Base-by-base conservation (phyloP, 2,329 filamentous ascomycete genomes). In the Aureobasidium sp. region DNA sequence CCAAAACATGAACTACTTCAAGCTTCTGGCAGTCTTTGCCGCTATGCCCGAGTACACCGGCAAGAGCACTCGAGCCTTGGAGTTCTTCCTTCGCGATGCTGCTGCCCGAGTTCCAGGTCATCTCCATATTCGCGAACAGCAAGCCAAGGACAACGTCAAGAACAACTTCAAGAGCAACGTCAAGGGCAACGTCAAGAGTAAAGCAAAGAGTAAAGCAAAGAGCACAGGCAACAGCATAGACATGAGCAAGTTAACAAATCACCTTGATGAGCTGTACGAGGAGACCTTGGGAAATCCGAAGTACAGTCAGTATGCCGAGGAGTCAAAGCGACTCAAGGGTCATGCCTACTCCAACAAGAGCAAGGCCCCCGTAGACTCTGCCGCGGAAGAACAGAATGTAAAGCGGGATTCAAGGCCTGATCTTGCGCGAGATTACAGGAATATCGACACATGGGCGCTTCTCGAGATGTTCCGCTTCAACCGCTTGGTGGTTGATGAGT, bases 401-500 rank as follows among this genome's bases (percentile, higher is more conserved):
- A n/a, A n/a, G n/a, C n/a, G n/a, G n/a, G n/a, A n/a, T n/a, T n/a
- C n/a, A n/a, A n/a, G n/a, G 33, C 7, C 33, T 7, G 33, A 54
- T n/a, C 29, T 51, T 18, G 47, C 33, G 33, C 33, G 7, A 36
- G n/a, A 45, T 13, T 31, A 51, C 27, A 27, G 40, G n/a, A 20
- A 25, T 29, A 18, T 23, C 10, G 50, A 62, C 4, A 45, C 55
- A 3, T 48, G 33, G 23, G 23, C 51, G 18, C 72, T 88, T 0
- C 71, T 92, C 1, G 88, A 91, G 66, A 82, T 88, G 70, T 91
- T 91, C 72, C 74, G 78, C 2, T 92, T 87, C 73, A 85, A 86
- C 64, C 81, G 90, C 8, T 66, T 92, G 0, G 82, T 92, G 2
- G 79, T 91, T 1, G 90, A 92, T 67, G 90, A 92, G 69, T 91